These are phyloP conservation scores for Pseudofabraea citricarpa DNA, from an alignment of 2,329 filamentous ascomycete species.

Conservation along the genomic window DNA sequence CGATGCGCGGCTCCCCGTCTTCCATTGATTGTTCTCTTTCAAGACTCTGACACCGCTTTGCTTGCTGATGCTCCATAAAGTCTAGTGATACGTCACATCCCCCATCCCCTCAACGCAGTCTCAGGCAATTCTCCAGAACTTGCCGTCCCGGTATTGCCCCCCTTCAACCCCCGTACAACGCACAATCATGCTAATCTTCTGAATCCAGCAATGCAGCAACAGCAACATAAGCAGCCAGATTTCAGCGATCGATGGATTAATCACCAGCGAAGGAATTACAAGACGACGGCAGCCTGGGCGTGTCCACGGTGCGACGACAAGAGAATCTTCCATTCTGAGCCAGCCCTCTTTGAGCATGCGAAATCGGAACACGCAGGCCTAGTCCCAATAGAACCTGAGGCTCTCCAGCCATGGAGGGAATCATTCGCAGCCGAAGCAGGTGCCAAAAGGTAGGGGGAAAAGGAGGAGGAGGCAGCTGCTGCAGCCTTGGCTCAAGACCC, in stretches of 20 bases:
- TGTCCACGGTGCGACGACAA: constrained; percentile 15
- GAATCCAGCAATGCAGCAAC: too few relatives aligned
- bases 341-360: constrained; percentile 17
- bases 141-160: too few relatives aligned
- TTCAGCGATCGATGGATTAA: constrained; percentile 16
- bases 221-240: constrained; percentile 5
- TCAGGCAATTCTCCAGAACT: too few relatives aligned
- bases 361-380: constrained; percentile 9
- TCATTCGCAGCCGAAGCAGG: background rate
- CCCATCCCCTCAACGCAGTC: too few relatives aligned
- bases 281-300: constrained; percentile 13
- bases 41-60: too few relatives aligned
- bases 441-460: background rate
- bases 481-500: background rate
- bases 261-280: constrained; percentile 14
- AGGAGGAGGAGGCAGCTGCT: background rate
- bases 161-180: too few relatives aligned
- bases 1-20: too few relatives aligned
- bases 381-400: constrained; percentile 10
- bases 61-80: too few relatives aligned
- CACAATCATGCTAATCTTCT: too few relatives aligned
- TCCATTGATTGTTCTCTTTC: too few relatives aligned
- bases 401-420: constrained; percentile 10
- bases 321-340: constrained; percentile 8
- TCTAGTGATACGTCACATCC: too few relatives aligned